phyloP scores from a whole-genome alignment of 768 basidiomycete genomes.

The Suillus alpinus region DNA sequence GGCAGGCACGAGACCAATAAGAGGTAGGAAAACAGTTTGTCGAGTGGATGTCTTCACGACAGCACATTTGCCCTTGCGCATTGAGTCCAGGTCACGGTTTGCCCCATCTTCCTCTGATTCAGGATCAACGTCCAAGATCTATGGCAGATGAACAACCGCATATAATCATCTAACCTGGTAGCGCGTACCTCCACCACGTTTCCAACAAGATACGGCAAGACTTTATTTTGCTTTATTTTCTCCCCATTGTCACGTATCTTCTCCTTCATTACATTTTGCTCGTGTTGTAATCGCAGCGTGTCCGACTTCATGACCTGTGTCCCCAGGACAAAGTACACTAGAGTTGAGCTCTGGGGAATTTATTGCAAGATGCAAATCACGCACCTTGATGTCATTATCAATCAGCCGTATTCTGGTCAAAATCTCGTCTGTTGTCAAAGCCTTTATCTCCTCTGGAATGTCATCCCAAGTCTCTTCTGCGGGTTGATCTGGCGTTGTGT shows the following conservation, averaged over 20 bases:
- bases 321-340: background rate
- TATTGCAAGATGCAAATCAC: conserved; percentile 12
- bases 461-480: conserved; percentile 86
- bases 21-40: conserved; percentile 96
- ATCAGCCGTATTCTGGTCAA: conserved; percentile 86
- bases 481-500: conserved; percentile 67
- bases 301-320: conserved; percentile 94
- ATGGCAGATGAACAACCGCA: conserved; percentile 6
- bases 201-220: conserved; percentile 94
- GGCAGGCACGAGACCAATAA: conserved; percentile 95
- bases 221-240: conserved; percentile 99
- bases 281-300: conserved; percentile 86
- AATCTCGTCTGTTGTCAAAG: conserved; percentile 81
- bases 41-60: conserved; percentile 99
- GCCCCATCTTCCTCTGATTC: conserved; percentile 94
- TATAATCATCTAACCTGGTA: background rate
- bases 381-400: conserved; percentile 94
- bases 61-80: conserved; percentile 96
- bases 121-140: conserved; percentile 94
- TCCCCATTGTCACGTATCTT: conserved; percentile 98
- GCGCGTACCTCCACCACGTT: conserved; percentile 92
- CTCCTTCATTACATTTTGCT: conserved; percentile 95
- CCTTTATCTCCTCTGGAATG: conserved; percentile 84
- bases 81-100: conserved; percentile 93
- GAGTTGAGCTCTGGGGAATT: background rate